Percentiles rank a stretch among this genome's conserved stretches.
These are phyloP conservation scores for Cerrena zonata DNA, from an alignment of 1,284 basidiomycete species.

Conservation along the genomic window DNA sequence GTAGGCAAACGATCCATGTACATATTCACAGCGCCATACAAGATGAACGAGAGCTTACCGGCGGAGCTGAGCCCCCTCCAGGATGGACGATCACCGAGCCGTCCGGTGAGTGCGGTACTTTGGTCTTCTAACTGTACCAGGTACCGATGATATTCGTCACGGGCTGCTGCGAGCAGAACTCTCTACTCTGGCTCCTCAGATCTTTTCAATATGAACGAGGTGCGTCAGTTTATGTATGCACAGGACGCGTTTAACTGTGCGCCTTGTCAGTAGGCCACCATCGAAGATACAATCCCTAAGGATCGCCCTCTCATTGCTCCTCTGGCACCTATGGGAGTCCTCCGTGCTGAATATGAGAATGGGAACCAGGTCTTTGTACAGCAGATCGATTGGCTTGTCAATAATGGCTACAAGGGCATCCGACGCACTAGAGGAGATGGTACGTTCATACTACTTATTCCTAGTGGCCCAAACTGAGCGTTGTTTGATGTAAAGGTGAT, in stretches of 20 bases:
- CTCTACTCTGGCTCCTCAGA: not conserved
- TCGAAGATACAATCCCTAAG: slow-evolving; percentile 42
- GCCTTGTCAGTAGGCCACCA: slow-evolving; percentile 31
- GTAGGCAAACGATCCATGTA: too few relatives aligned
- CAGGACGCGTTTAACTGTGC: not conserved
- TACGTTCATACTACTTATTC: slow-evolving; percentile 11
- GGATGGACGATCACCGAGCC: slow-evolving; percentile 5
- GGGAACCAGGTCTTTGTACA: slow-evolving; percentile 52
- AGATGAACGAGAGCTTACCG: too few relatives aligned
- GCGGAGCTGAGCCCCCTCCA: not conserved
- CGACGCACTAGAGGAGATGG: slow-evolving; percentile 60
- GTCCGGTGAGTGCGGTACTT: not conserved
- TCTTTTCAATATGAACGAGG: slow-evolving; percentile 2
- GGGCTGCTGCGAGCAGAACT: not conserved
- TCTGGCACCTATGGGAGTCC: slow-evolving; percentile 41
- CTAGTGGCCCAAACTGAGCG: slow-evolving; percentile 1
- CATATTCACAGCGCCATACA: too few relatives aligned
- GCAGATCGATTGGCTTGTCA: slow-evolving; percentile 61
- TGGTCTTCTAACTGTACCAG: not conserved
- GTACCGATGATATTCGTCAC: too few relatives aligned
- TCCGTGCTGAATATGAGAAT: slow-evolving; percentile 63
- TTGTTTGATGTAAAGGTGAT: slow-evolving; percentile 34
- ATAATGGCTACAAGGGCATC: slow-evolving; percentile 54
- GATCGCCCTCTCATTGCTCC: slow-evolving; percentile 47
- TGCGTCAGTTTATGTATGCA: not conserved